Evolutionary conservation across 768 basidiomycete genomes (phyloP).

Genomic region (Thelephora ganbajun): DNA sequence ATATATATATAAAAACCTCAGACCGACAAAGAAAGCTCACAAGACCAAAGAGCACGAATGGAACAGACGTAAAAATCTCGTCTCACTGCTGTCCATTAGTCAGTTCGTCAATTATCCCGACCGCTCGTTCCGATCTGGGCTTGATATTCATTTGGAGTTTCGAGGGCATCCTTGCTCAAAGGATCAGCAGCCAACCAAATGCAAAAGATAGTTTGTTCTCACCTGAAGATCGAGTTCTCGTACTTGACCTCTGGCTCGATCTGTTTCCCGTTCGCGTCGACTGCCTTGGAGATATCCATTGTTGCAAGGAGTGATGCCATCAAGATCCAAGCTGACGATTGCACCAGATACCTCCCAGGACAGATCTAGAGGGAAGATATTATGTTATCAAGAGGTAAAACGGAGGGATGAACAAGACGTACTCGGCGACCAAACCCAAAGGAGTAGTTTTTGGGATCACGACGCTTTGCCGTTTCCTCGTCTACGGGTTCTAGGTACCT

Average conservation of each 20-base stretch:
- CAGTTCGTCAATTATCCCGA: neutral
- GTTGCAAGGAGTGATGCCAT: constrained; percentile 22
- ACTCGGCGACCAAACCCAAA: constrained; percentile 2
- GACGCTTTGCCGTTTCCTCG: neutral
- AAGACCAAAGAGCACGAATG: neutral
- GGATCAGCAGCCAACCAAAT: too few relatives aligned
- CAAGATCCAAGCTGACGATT: constrained; percentile 22
- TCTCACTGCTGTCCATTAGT: neutral
- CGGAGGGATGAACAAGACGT: neutral
- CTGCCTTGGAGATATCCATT: constrained; percentile 24
- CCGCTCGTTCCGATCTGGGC: neutral
- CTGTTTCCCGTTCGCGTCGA: constrained; percentile 20
- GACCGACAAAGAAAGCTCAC: too few relatives aligned
- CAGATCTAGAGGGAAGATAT: constrained; percentile 8
- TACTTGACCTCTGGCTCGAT: constrained; percentile 23
- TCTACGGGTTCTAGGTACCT: constrained; percentile 9
- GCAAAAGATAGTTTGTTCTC: neutral
- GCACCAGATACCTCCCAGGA: constrained; percentile 18
- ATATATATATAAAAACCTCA: too few relatives aligned
- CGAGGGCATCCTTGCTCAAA: neutral
- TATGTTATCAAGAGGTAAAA: neutral
- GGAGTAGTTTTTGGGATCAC: neutral
- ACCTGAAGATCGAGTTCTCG: constrained; percentile 19
- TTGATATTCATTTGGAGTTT: neutral
- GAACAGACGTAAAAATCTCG: neutral